These are phyloP conservation scores for Suillus ampliporus DNA, from an alignment of 768 basidiomycete species.

Conservation along the genomic window DNA sequence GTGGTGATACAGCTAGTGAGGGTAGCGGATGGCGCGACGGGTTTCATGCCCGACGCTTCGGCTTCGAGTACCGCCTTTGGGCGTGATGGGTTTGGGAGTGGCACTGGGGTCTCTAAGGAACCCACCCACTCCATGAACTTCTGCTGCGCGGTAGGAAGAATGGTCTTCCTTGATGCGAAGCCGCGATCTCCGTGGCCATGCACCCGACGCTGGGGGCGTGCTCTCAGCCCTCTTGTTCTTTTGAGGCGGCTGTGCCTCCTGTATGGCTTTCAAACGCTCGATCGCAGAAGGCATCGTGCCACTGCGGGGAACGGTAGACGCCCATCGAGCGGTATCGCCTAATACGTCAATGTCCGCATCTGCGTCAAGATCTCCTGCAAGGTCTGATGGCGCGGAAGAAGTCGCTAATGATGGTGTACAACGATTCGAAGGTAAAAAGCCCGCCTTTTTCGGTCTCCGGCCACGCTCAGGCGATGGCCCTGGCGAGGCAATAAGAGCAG, in stretches of 20 bases:
- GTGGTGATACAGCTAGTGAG: conserved; percentile 16
- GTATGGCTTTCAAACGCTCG: conserved; percentile 30
- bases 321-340: conserved; percentile 35
- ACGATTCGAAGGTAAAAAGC: conserved; percentile 16
- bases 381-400: conserved; percentile 32
- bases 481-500: conserved; percentile 25
- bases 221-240: conserved; percentile 35
- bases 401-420: conserved; percentile 28
- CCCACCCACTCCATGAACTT: conserved; percentile 14
- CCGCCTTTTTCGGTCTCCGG: conserved; percentile 29
- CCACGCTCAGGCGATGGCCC: conserved; percentile 33
- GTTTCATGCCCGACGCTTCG: conserved; percentile 33
- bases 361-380: conserved; percentile 23
- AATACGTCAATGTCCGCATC: conserved; percentile 24
- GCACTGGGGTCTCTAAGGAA: conserved; percentile 36
- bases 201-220: conserved; percentile 32
- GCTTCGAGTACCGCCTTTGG: conserved; percentile 30
- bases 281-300: conserved; percentile 22
- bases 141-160: conserved; percentile 13
- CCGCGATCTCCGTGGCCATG: conserved; percentile 25
- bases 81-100: conserved; percentile 28
- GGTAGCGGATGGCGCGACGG: conserved; percentile 17
- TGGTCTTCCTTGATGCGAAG: conserved; percentile 17
- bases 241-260: conserved; percentile 5
- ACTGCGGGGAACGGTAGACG: conserved; percentile 27